Evolutionary conservation across 164 flowering plant genomes (phyloP), one percentile per base, ranked within the genome.

Genomic region (Umbilicus rupestris): DNA sequence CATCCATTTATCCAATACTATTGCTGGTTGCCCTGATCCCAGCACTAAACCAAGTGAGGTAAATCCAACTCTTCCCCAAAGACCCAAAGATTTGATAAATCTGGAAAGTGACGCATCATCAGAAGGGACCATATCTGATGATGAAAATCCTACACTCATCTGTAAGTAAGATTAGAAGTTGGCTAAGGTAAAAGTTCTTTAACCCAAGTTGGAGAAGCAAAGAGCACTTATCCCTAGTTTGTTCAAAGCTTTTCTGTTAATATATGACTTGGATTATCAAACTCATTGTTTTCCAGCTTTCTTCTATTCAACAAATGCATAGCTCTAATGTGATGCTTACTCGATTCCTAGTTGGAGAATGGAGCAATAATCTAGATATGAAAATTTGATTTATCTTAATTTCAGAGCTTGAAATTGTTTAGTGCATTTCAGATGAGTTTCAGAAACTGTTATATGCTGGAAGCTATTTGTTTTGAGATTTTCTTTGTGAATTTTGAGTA

Each of bases 51-150:
- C 42, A 11, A 42, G 35, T 3, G 71, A 76, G 66, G 41, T 39
- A 7, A 65, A 47, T 35, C 44, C 39, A 33, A 37, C 71, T 72
- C 46, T 45, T 16, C 63, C 60, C 62, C n/a, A 62, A 26, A 69
- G 60, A 52, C 68, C 46, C 49, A 64, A 75, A 47, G 81, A 82
- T 11, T 11, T 80, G 62, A 80, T 83, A 39, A 67, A 78, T 39
- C 74, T 86, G n/a, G 77, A 81, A n/a, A 82, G 82, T 66, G 90
- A 82, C 64, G 82, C 80, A 12, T 86, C 90, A 64, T 86, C 91
- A 10, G 91, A 86, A 75, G 88, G 79, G 70, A 86, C 88, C 7
- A 77, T 86, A 64, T 86, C 87, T 1, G 90, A 84, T 6, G 91
- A 84, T 81, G 87, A 81, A 70, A 55, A 28, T 12, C 60, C 19